Conservation (phyloP, 306 rosid genomes). For the Datisca glomerata region DNA sequence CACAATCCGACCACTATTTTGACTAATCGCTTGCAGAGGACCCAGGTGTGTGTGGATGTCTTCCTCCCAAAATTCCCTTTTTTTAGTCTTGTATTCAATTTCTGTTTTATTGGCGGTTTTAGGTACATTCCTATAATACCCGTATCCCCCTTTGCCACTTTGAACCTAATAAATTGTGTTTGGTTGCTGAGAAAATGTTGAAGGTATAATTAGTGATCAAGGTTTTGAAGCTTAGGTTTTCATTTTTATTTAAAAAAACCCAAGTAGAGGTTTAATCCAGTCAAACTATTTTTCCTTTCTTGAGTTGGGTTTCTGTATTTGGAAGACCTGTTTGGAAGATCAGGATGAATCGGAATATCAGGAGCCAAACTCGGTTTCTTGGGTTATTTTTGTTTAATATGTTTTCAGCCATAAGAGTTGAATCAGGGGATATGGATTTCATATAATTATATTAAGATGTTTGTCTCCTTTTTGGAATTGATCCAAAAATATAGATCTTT, state of each 20-base stretch:
- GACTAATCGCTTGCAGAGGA: conserved; percentile 15
- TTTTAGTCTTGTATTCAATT: neutral
- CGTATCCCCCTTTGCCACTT: neutral
- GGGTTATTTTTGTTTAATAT: too few relatives aligned
- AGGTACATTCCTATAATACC: too few relatives aligned
- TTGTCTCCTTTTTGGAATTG: too few relatives aligned
- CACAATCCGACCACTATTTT: conserved; percentile 11
- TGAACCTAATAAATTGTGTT: neutral
- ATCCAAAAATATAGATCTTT: too few relatives aligned
- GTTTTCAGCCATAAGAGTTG: neutral
- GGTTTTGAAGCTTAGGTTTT: neutral
- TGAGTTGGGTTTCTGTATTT: too few relatives aligned
- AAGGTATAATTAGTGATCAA: neutral
- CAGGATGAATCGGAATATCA: too few relatives aligned
- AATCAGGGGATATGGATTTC: neutral
- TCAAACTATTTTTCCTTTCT: neutral
- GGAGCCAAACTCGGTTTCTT: too few relatives aligned
- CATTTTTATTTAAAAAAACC: neutral
- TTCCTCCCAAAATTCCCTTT: neutral
- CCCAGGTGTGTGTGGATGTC: conserved; percentile 33
- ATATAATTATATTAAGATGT: too few relatives aligned
- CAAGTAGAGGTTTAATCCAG: neutral
- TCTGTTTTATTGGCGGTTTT: too few relatives aligned
- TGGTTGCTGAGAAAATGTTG: conserved; percentile 2
- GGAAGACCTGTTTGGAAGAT: too few relatives aligned